phyloP scores from a whole-genome alignment of 2,329 filamentous ascomycete genomes.

The Fusarium sp. region DNA sequence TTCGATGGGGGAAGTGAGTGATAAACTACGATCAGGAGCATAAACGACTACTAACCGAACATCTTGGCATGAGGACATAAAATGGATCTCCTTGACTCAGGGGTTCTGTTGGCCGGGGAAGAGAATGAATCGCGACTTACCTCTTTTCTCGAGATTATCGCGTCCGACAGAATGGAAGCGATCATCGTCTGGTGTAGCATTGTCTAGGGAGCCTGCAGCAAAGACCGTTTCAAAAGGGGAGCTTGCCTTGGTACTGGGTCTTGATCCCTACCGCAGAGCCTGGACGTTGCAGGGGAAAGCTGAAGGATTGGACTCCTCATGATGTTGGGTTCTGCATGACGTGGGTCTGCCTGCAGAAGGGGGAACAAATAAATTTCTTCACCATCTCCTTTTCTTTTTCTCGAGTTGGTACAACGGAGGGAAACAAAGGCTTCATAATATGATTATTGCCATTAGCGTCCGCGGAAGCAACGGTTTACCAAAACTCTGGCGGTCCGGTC shows the following conservation, averaged over 20 bases:
- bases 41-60: background rate
- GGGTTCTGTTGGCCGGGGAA: background rate
- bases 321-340: background rate
- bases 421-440: background rate
- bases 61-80: background rate
- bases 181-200: constrained; percentile 4
- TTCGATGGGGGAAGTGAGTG: background rate
- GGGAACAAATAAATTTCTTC: background rate
- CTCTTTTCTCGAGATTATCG: constrained; percentile 16
- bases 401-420: background rate
- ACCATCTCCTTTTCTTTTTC: background rate
- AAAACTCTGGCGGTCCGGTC: constrained; percentile 3
- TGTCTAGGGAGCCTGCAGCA: background rate
- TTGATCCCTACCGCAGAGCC: background rate
- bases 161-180: background rate
- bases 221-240: constrained; percentile 1
- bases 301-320: background rate
- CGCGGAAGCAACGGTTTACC: background rate
- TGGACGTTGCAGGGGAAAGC: background rate
- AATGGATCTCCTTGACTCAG: background rate
- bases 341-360: background rate
- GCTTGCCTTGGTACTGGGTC: constrained; percentile 8
- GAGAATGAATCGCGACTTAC: background rate
- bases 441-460: background rate
- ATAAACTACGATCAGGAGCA: background rate